Base-by-base conservation (phyloP, 2,329 filamentous ascomycete species). In the Penicillium sp. region DNA sequence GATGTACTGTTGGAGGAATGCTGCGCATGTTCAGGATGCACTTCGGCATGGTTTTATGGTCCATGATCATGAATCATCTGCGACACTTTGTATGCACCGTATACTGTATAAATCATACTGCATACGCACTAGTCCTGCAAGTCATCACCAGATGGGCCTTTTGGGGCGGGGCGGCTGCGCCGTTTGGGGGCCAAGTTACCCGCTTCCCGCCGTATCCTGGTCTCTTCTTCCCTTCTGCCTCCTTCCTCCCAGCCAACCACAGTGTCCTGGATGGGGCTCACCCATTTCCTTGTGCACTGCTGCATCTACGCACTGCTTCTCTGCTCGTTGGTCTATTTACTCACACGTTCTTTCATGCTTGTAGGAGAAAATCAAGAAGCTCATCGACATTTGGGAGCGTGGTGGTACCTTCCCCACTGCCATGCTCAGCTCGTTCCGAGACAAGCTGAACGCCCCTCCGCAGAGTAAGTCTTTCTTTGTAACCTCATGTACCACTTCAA, bases 301-400 rank as follows among this genome's bases (percentile, higher is more conserved):
- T 30, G 45, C 16, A 48, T 30, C 26, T 16, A 16, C n/a, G 14
- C 26, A 26, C 14, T 46, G 45, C 30, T 40, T 48, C 19, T 40
- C 40, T 19, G 38, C 10, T 30, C 13, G 2, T 28, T 19, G 14
- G 48, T 43, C n/a, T 30, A 60, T 78, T 78, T 61, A 62, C 70
- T 75, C 73, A 74, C 64, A 59, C 70, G 87, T 82, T 89, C 58
- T 54, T 70, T 82, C 52, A 68, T 88, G 82, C 52, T 68, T 88
- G 82, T 89, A 95, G 91, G 92, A 96, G 76, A 98, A 97, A 82
- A 94, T 98, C 78, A 89, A 85, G 75, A 98, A 98, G 78, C 86
- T 99, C 70, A 83, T 98, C 80, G 93, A 97, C 75, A 99, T 99
- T 69, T 99, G 95, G 95, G 93, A 97, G 76, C 95, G 95, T 73